Conservation (phyloP, 768 basidiomycete genomes). For the Gelatoporia subvermispora region DNA sequence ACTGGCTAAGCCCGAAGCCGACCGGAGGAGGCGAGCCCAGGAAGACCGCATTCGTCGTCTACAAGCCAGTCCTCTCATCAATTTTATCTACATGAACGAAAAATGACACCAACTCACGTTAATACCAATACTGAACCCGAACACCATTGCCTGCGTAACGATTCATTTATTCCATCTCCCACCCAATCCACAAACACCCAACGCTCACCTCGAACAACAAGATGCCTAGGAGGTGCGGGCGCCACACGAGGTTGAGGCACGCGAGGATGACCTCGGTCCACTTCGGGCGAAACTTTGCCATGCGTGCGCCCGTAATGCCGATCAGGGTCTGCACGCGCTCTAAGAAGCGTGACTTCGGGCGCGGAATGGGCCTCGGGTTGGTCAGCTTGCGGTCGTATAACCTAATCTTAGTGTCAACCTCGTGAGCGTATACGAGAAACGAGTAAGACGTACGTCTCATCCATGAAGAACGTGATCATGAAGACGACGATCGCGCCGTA, state of each 20-base stretch:
- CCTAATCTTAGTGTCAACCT: too few relatives aligned
- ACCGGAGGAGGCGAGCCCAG: slow-evolving; percentile 48
- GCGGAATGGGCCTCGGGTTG: slow-evolving; percentile 38
- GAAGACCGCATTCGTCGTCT: slow-evolving; percentile 67
- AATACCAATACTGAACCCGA: slow-evolving; percentile 63
- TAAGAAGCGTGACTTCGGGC: slow-evolving; percentile 36
- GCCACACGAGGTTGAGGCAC: slow-evolving; percentile 52
- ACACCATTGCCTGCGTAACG: slow-evolving; percentile 41
- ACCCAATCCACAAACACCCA: neutral
- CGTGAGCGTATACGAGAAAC: neutral
- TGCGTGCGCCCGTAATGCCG: slow-evolving; percentile 57
- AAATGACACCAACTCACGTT: slow-evolving; percentile 34
- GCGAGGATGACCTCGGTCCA: slow-evolving; percentile 44
- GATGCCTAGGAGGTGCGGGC: slow-evolving; percentile 53
- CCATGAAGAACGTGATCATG: slow-evolving; percentile 54
- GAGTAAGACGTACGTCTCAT: slow-evolving; percentile 51
- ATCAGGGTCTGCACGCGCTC: slow-evolving; percentile 55
- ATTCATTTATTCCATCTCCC: neutral
- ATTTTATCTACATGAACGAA: neutral
- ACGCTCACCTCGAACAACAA: slow-evolving; percentile 46
- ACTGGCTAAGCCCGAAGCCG: slow-evolving; percentile 48
- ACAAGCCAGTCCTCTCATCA: neutral
- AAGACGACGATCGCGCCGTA: slow-evolving; percentile 51
- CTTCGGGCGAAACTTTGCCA: slow-evolving; percentile 49
- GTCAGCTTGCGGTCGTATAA: slow-evolving; percentile 57